Conservation (phyloP, 768 basidiomycete genomes). For the Boletus barrowsii region DNA sequence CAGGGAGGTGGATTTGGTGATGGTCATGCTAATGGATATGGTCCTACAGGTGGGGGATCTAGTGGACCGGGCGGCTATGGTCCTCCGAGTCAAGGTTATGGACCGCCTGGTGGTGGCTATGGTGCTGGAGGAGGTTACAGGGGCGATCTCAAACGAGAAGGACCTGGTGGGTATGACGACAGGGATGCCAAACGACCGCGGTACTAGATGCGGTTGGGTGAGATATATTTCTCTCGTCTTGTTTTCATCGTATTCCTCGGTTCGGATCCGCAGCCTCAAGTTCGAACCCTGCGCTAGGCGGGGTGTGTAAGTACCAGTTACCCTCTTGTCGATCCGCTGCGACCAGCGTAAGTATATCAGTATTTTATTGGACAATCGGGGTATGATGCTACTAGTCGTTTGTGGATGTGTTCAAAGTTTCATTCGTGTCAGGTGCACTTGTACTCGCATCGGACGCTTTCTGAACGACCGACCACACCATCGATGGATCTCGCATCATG, state of each 20-base stretch:
- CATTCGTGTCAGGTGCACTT: not conserved
- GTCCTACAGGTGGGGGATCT: constrained; percentile 44
- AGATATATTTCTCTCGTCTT: constrained; percentile 29
- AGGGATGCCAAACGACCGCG: constrained; percentile 79
- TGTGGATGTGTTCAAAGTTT: not conserved
- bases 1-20: constrained; percentile 60
- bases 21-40: constrained; percentile 50
- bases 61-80: constrained; percentile 46
- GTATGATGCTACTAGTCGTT: constrained; percentile 1
- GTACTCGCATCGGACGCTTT: not conserved
- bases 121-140: constrained; percentile 54
- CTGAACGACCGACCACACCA: not conserved
- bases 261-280: constrained; percentile 26
- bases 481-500: constrained; percentile 19
- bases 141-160: constrained; percentile 73
- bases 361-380: constrained; percentile 25
- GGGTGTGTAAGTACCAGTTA: constrained; percentile 35
- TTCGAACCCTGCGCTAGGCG: constrained; percentile 26
- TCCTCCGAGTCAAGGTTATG: constrained; percentile 36
- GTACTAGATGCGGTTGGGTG: constrained; percentile 53
- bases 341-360: constrained; percentile 36
- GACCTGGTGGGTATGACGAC: constrained; percentile 76
- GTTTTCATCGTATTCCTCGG: constrained; percentile 19
- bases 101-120: constrained; percentile 45
- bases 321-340: constrained; percentile 27